These are phyloP conservation scores for Podospora anserina DNA, from an alignment of 495 filamentous ascomycete species.

Conservation along the genomic window DNA sequence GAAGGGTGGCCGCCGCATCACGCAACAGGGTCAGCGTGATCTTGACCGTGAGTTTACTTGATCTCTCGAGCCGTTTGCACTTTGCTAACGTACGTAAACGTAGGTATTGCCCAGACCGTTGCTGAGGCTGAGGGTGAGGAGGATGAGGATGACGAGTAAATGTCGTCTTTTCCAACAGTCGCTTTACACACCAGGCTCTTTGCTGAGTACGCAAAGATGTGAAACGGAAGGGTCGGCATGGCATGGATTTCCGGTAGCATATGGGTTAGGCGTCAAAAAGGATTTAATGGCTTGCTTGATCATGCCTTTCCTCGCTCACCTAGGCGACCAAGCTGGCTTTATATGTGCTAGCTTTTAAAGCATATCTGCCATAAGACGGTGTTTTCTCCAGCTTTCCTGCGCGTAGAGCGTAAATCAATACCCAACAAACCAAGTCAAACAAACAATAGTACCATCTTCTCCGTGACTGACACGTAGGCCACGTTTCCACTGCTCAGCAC, in stretches of 20 bases:
- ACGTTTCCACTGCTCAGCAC: no score
- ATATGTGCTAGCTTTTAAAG: background rate
- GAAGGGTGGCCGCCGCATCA: constrained; percentile 94
- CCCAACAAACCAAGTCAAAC: background rate
- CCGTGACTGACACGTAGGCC: background rate
- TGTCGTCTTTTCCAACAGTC: constrained; percentile 3
- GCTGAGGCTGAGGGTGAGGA: constrained; percentile 69
- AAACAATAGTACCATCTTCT: background rate
- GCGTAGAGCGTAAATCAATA: background rate
- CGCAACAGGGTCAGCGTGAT: constrained; percentile 96
- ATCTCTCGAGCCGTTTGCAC: background rate
- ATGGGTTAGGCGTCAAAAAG: constrained; percentile 40
- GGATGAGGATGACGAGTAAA: constrained; percentile 58
- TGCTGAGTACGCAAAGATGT: background rate
- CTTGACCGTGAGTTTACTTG: constrained; percentile 69
- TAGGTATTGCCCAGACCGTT: constrained; percentile 69
- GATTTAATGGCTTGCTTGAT: constrained; percentile 37
- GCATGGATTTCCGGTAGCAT: constrained; percentile 39
- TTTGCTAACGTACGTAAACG: constrained; percentile 9
- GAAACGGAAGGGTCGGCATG: constrained; percentile 20
- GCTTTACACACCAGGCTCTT: constrained; percentile 8
- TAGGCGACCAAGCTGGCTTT: constrained; percentile 10
- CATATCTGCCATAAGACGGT: background rate
- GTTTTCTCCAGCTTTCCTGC: background rate
- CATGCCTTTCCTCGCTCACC: constrained; percentile 23